phyloP scores from a whole-genome alignment of 2,329 filamentous ascomycete genomes.

The Karstenula rhodostoma region DNA sequence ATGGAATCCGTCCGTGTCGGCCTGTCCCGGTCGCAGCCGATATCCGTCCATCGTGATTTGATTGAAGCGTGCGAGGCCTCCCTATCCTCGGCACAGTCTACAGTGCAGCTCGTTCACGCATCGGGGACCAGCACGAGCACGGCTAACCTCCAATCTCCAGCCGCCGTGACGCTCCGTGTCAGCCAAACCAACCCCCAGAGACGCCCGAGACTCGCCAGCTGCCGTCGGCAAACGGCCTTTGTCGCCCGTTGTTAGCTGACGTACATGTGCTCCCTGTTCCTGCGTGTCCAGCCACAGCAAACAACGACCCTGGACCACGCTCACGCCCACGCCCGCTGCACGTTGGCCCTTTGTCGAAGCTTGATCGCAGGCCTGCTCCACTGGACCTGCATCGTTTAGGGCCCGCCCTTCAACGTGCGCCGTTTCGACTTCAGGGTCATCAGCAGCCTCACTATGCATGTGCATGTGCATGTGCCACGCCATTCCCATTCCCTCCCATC shows the following conservation, averaged over 20 bases:
- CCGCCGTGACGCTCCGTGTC: not conserved
- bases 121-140: constrained; percentile 1
- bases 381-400: constrained; percentile 5
- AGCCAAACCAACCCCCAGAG: not conserved
- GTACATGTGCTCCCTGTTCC: constrained; percentile 8
- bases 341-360: not conserved
- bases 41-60: constrained; percentile 7
- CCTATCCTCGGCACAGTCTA: not conserved
- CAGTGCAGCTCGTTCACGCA: constrained; percentile 4
- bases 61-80: constrained; percentile 5
- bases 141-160: not conserved
- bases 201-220: not conserved
- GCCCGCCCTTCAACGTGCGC: not conserved
- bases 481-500: too few relatives aligned
- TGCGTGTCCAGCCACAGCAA: constrained; percentile 1
- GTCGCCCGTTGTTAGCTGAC: constrained; percentile 6
- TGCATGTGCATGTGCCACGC: not conserved
- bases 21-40: constrained; percentile 5
- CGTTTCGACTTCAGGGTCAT: constrained; percentile 1
- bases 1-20: not conserved
- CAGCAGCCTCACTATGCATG: constrained; percentile 13
- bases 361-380: constrained; percentile 3
- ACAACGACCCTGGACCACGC: not conserved
- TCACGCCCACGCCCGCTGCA: constrained; percentile 2
- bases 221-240: not conserved